phyloP scores from a whole-genome alignment of 192 early-diverging fungal species.

The Backusella sp. region DNA sequence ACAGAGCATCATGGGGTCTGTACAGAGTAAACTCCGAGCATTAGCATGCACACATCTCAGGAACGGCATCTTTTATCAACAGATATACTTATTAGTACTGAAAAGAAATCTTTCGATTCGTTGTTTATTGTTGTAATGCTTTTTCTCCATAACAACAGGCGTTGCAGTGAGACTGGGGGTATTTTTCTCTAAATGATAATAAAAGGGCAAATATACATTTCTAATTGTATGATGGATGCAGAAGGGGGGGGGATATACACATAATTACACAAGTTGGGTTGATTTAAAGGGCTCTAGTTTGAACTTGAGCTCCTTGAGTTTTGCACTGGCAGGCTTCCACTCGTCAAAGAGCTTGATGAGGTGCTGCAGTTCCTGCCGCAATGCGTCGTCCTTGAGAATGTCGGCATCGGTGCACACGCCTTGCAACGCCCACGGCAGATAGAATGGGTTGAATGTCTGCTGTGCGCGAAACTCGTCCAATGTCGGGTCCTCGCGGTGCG shows the following conservation, averaged over 20 bases:
- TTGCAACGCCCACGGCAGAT: conserved; percentile 90
- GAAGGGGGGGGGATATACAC: not conserved
- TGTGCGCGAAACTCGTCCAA: conserved; percentile 60
- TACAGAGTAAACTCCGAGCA: no score
- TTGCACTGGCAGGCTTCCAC: conserved; percentile 76
- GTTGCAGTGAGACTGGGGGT: not conserved
- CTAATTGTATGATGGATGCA: not conserved
- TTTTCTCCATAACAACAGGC: no score
- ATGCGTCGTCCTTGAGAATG: conserved; percentile 47
- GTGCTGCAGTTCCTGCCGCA: conserved; percentile 62
- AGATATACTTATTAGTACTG: no score
- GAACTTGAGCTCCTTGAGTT: conserved; percentile 83
- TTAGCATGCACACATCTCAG: no score
- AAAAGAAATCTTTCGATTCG: no score
- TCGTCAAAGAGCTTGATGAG: conserved; percentile 68
- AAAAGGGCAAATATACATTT: not conserved
- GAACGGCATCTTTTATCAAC: no score
- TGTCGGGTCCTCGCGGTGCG: not conserved
- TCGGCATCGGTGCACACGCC: conserved; percentile 68
- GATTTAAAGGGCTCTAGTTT: conserved; percentile 80
- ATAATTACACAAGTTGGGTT: conserved; percentile 15
- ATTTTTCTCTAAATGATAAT: not conserved
- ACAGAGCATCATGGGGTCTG: no score
- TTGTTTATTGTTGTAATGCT: no score
- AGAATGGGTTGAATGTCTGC: conserved; percentile 77